Evolutionary conservation across 805 yeast species (phyloP), one percentile per base, ranked within the genome.

Genomic region (Yarrowia phangngaensis): DNA sequence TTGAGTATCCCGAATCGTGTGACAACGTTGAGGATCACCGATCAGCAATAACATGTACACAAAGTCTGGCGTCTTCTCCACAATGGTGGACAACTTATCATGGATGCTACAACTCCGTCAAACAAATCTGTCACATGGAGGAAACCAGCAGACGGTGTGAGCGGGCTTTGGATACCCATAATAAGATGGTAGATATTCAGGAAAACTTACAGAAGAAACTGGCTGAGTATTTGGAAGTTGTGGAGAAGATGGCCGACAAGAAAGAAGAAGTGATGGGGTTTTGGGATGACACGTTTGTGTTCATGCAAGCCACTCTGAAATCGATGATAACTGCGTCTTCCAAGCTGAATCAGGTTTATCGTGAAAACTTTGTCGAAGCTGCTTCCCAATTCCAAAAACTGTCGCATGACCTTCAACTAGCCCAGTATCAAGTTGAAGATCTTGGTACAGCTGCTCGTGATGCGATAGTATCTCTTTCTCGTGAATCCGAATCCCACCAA

Each of bases 31-130:
- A 50, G 50, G 17, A 22, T n/a, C 0, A 2, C 15, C 6, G 24
- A 19, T 9, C 20, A 19, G 19, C 35, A 19, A 12, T 20, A 0
- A 17, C 13, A 2, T 64, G 68, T 50, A 55, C 65, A 1, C 26
- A 20, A 3, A 51, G 35, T 26, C 51, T 64, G 34, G 66, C 58
- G 34, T 22, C 61, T 2, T 50, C 52, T 15, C 54, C 65, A 0
- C 83, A 80, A 55, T 77, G 81, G 73, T 82, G 90, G 90, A 80
- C 88, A 0, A 78, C 82, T 0, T 82, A 74, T 58, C 79, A 79
- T 53, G 86, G 86, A 0, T 75, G 80, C 56, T 80, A 75, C 59
- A 70, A 79, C 35, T 70, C 74, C 23, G 64, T 81, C 3, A 67
- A 75, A 2, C 67, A 70, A 2, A 64, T 80, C 0, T 82, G 88